phyloP scores from a whole-genome alignment of 2,329 filamentous ascomycete species.

The Monilinia fructigena region DNA sequence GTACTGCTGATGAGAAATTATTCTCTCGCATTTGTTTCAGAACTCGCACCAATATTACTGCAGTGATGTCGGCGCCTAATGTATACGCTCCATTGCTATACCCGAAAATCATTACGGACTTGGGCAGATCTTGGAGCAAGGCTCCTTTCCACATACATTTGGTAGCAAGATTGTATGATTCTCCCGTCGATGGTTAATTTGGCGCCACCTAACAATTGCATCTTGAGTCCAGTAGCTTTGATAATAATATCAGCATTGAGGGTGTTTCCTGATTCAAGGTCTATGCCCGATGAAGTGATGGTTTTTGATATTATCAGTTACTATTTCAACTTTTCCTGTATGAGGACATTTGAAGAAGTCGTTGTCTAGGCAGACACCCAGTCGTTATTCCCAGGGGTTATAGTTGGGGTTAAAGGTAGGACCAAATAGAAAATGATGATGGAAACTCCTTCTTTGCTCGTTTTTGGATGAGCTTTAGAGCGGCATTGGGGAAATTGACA shows the following conservation, averaged over 20 bases:
- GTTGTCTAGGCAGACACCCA: conserved; percentile 63
- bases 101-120: conserved; percentile 59
- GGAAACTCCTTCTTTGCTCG: conserved; percentile 54
- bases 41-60: conserved; percentile 33
- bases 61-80: conserved; percentile 54
- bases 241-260: conserved; percentile 66
- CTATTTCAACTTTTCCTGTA: conserved; percentile 47
- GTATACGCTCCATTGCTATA: conserved; percentile 69
- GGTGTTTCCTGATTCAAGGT: conserved; percentile 33
- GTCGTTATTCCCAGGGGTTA: conserved; percentile 69
- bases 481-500: conserved; percentile 50
- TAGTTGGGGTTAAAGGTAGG: conserved; percentile 65
- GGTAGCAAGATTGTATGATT: conserved; percentile 47
- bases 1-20: conserved; percentile 26
- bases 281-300: conserved; percentile 49
- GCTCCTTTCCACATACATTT: conserved; percentile 62
- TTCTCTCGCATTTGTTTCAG: conserved; percentile 36
- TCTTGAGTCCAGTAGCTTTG: conserved; percentile 65
- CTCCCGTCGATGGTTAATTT: conserved; percentile 54
- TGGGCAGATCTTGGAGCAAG: conserved; percentile 67
- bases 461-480: conserved; percentile 49
- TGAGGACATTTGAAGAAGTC: conserved; percentile 56
- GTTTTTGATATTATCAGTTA: conserved; percentile 53
- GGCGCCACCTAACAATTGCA: conserved; percentile 56
- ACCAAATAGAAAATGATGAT: conserved; percentile 50